Base-by-base conservation (phyloP, 257 asterid species). In the Solanum chmielewskii region DNA sequence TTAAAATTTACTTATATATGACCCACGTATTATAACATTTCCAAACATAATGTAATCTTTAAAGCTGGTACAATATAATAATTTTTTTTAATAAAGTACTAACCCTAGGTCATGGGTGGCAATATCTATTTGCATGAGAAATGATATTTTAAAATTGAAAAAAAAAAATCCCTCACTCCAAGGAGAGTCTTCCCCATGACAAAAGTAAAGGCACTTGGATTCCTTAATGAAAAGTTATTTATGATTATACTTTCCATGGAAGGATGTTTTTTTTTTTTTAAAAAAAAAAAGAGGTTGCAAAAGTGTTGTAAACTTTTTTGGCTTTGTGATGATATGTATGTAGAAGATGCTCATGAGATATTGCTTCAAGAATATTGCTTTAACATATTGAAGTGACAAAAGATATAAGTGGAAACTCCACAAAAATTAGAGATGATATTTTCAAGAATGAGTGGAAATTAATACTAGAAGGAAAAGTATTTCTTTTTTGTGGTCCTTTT, bases 171-270 rank as follows among this genome's bases (percentile, higher is more conserved):
- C 91, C 96, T 87, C 76, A 92, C 91, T 94, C 93, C 90, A 39
- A 92, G 94, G 95, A 90, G 93, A 90, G 94, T 90, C 98, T 93
- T 94, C 90, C 84, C 88, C 69, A 74, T 90, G 80, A 93, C 98
- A 93, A 94, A 93, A 93, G 96, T 89, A 52, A 68, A 33, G 78
- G 78, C 89, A 88, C 90, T 89, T 90, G 75, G 89, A 77, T 91
- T 92, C 93, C 95, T 85, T 86, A 73, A 88, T 90, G 81, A 88
- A 94, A 94, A 93, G 96, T 91, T 91, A 89, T 91, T 89, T 90
- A 93, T 93, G 93, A 93, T 92, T 88, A 88, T 85, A 90, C 97
- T 93, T 93, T 94, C 88, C 90, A 83, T 90, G 90, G 88, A 91
- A 91, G 89, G 89, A 47, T 86, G 86, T 87, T 76, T 80, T 64